Evolutionary conservation across 2,329 filamentous ascomycete genomes (phyloP).

Genomic region (Colletotrichum cereale): DNA sequence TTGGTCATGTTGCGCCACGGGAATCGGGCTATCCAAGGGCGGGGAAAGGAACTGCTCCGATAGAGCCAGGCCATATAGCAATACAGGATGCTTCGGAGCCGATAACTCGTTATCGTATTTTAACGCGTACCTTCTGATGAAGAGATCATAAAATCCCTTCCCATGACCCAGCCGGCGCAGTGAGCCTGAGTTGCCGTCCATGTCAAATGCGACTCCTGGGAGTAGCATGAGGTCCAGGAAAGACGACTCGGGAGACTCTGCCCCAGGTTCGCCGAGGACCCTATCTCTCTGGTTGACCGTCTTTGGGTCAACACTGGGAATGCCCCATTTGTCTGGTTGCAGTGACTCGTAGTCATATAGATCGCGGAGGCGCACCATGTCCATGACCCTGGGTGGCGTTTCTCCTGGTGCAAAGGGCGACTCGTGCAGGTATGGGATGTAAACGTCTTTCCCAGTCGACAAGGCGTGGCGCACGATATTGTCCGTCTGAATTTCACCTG

Average conservation of each 20-base stretch:
- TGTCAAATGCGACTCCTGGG: constrained; percentile 93
- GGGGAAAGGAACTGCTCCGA: constrained; percentile 82
- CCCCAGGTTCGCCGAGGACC: constrained; percentile 75
- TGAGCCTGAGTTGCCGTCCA: constrained; percentile 61
- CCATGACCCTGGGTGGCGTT: constrained; percentile 81
- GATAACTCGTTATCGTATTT: constrained; percentile 46
- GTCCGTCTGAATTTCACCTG: constrained; percentile 86
- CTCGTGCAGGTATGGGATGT: constrained; percentile 88
- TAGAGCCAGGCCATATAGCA: constrained; percentile 82
- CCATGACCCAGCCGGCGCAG: constrained; percentile 90
- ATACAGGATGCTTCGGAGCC: constrained; percentile 53
- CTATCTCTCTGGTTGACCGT: constrained; percentile 77
- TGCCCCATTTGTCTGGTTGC: constrained; percentile 88
- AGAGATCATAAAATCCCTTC: constrained; percentile 97
- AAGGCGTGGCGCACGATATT: constrained; percentile 87
- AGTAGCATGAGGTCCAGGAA: constrained; percentile 86
- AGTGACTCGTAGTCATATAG: constrained; percentile 83
- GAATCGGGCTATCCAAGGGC: constrained; percentile 72
- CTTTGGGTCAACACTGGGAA: constrained; percentile 81
- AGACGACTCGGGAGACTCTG: constrained; percentile 49
- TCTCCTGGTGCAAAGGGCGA: constrained; percentile 58
- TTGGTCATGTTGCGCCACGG: constrained; percentile 82
- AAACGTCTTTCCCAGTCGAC: constrained; percentile 82
- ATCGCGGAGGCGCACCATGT: constrained; percentile 87
- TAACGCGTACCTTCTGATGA: constrained; percentile 79